These are phyloP conservation scores for Gautieria morchelliformis DNA, from an alignment of 768 basidiomycete genomes.

Conservation along the genomic window DNA sequence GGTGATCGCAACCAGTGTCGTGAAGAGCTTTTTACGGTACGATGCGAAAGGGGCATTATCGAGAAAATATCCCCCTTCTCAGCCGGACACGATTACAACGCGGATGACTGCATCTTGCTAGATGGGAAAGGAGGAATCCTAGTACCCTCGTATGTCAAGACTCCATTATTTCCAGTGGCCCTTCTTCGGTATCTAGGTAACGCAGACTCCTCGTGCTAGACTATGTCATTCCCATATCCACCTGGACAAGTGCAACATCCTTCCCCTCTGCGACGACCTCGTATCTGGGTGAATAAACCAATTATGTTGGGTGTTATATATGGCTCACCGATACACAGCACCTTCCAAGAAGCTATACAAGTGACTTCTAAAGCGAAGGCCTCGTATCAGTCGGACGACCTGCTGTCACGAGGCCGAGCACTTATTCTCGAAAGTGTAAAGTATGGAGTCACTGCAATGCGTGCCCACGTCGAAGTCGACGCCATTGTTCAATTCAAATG, in stretches of 20 bases:
- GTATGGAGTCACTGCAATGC: conserved; percentile 55
- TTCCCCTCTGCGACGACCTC: conserved; percentile 44
- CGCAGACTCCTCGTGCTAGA: conserved; percentile 13
- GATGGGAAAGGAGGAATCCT: conserved; percentile 15
- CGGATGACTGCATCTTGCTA: conserved; percentile 12
- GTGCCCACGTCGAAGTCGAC: conserved; percentile 63
- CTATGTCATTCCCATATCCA: conserved; percentile 58
- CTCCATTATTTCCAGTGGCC: conserved; percentile 1
- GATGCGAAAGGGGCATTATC: conserved; percentile 11
- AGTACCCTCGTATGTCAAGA: conserved; percentile 14
- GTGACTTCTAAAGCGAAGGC: conserved; percentile 45
- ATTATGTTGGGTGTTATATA: not conserved
- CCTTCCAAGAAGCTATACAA: conserved; percentile 46
- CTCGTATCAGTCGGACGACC: conserved; percentile 36
- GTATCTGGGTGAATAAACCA: conserved; percentile 35
- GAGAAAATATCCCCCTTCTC: conserved; percentile 1
- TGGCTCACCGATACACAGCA: conserved; percentile 22
- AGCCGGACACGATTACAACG: conserved; percentile 4
- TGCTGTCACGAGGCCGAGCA: conserved; percentile 41
- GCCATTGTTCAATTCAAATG: conserved; percentile 42
- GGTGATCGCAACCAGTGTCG: not conserved
- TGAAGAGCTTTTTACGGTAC: conserved; percentile 13
- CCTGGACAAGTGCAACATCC: conserved; percentile 60
- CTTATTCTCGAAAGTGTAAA: conserved; percentile 49
- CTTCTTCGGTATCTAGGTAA: conserved; percentile 12